phyloP scores from a whole-genome alignment of 2,329 filamentous ascomycete genomes.

The Mycocentrospora acerina region DNA sequence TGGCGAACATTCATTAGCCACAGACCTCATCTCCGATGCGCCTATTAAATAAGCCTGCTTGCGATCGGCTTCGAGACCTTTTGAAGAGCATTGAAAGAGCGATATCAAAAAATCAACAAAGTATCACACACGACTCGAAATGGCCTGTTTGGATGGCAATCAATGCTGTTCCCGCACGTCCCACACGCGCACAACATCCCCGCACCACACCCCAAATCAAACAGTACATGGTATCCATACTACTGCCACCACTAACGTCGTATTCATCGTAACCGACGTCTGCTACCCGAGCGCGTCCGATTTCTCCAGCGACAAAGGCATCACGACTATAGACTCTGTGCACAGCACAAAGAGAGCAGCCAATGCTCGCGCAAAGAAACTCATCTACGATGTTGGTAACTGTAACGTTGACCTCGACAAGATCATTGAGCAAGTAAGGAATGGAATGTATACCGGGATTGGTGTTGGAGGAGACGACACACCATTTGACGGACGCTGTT shows the following conservation, averaged over 20 bases:
- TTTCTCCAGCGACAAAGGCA: conserved; percentile 20
- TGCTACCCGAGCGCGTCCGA: conserved; percentile 17
- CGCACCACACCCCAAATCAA: background rate
- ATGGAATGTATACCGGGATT: conserved; percentile 25
- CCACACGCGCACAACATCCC: no score
- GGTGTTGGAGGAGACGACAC: conserved; percentile 18
- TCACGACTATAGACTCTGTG: conserved; percentile 19
- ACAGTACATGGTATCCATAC: no score
- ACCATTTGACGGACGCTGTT: conserved; percentile 10
- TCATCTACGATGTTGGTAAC: conserved; percentile 18
- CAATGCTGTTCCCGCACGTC: background rate
- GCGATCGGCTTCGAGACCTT: no score
- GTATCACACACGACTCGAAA: no score
- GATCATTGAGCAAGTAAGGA: conserved; percentile 23
- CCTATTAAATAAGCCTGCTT: no score
- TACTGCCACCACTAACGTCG: conserved; percentile 3
- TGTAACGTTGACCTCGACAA: conserved; percentile 24
- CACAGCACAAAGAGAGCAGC: conserved; percentile 19
- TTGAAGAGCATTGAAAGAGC: no score
- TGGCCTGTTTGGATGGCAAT: background rate
- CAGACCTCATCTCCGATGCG: no score
- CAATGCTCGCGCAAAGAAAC: conserved; percentile 24
- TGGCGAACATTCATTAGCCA: no score
- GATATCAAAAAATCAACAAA: no score
- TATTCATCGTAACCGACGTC: conserved; percentile 27